Evolutionary conservation across 257 asterid species (phyloP), one percentile per base, ranked within the genome.

Genomic region (Knoxia roxburghii): DNA sequence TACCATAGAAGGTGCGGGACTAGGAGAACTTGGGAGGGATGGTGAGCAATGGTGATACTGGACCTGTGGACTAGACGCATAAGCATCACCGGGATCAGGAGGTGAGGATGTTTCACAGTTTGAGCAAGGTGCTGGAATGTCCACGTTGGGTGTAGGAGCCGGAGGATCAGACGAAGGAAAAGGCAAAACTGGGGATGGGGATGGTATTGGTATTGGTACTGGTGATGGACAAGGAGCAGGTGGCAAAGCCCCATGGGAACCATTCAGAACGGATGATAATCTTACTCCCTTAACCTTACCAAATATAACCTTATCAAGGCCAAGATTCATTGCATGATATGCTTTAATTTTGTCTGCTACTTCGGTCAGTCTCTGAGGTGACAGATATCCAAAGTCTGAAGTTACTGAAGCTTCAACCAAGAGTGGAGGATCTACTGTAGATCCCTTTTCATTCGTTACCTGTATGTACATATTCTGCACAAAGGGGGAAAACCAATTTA

Each of bases 251-350:
- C 70, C 72, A 62, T 76, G 77, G 55, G 96, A 77, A 59, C 67
- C 82, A 69, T 79, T 81, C 50, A 86, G 81, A 75, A 68, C 78
- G 61, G 96, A 83, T 49, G 98, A 87, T 55, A 91, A 69, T 58
- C 85, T 76, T 51, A 91, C 78, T 78, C 84, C 91, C 80, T 87
- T 89, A 65, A 89, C 98, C 73, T 84, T 80, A 50, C 98, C 98
- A 74, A 89, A 91, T 56, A 84, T 79, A 63, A 86, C 68, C 78
- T 80, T 81, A 77, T 91, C 80, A 37, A 91, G 91, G 71, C 98
- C 98, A 57, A 91, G 96, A 83, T 89, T 91, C 56, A 76, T 85
- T 39, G 61, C 55, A 52, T 92, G 70, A 30, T 90, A 79, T 13
- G 84, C 76, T 26, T 78, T 74, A 64, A 91, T 81, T 68, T 61